Conservation (phyloP, 257 asterid genomes). For the Gardenia jasminoides region DNA sequence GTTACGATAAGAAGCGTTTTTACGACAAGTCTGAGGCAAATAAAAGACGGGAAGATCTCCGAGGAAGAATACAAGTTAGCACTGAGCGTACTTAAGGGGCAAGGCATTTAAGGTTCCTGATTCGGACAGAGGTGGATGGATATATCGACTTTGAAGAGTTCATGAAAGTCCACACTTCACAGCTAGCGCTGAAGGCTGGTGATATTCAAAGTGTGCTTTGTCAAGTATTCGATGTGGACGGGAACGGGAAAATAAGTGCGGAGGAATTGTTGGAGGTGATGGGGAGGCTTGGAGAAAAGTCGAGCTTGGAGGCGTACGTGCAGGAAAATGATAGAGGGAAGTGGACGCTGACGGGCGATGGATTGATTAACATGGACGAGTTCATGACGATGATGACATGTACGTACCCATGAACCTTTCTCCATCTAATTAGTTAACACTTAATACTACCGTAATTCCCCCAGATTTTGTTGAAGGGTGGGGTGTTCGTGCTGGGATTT, state of each 20-base stretch:
- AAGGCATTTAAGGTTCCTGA: no score
- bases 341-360: constrained; percentile 55
- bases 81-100: no score
- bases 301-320: constrained; percentile 38
- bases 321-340: constrained; percentile 35
- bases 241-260: constrained; percentile 45
- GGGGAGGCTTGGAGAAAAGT: constrained; percentile 44
- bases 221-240: constrained; percentile 34
- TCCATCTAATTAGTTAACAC: no score
- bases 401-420: constrained; percentile 25
- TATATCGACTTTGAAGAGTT: constrained; percentile 48
- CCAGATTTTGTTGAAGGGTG: no score
- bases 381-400: constrained; percentile 45
- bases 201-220: constrained; percentile 40
- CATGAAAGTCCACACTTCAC: constrained; percentile 18
- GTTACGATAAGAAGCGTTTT: constrained; percentile 31
- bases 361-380: constrained; percentile 39
- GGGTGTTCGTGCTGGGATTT: no score
- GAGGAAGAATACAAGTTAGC: constrained; percentile 31
- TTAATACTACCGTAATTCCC: no score
- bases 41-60: constrained; percentile 49
- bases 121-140: constrained; percentile 47
- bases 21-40: constrained; percentile 40
- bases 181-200: constrained; percentile 26
- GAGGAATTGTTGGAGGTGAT: constrained; percentile 41